phyloP scores from a whole-genome alignment of 2,329 filamentous ascomycete species.

The Diaporthe batatas region DNA sequence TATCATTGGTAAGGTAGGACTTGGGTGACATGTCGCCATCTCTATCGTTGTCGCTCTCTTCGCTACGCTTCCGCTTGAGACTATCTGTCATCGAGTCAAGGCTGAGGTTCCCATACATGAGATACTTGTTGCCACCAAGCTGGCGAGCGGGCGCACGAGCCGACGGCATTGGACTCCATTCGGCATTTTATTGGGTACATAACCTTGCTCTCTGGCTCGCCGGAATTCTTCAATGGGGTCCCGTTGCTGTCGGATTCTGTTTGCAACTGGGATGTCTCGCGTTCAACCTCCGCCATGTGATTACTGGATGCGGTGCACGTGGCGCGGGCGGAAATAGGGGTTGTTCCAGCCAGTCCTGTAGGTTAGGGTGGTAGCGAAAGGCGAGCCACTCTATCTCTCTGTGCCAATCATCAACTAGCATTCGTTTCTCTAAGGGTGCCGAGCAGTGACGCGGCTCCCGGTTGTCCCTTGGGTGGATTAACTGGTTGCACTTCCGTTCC shows the following conservation, averaged over 20 bases:
- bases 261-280: constrained; percentile 6
- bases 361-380: neutral
- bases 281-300: constrained; percentile 28
- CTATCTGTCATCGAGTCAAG: neutral
- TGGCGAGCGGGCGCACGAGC: neutral
- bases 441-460: neutral
- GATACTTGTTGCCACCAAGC: neutral
- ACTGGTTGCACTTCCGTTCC: no score
- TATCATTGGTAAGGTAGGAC: neutral
- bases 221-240: constrained; percentile 1
- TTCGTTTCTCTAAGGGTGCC: neutral
- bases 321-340: neutral
- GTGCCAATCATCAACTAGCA: neutral
- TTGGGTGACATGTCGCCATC: neutral
- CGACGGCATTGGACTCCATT: neutral
- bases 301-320: constrained; percentile 14
- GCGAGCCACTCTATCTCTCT: neutral
- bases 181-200: no score
- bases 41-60: neutral
- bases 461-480: neutral
- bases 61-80: constrained; percentile 1
- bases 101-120: neutral
- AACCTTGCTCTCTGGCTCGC: neutral
- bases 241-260: neutral
- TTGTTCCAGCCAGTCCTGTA: constrained; percentile 1